A percentile compares a stretch with the other conserved stretches of the same genome.
Evolutionary conservation across 345 rosid species (phyloP).

Genomic region (Hypericum androsaemum): DNA sequence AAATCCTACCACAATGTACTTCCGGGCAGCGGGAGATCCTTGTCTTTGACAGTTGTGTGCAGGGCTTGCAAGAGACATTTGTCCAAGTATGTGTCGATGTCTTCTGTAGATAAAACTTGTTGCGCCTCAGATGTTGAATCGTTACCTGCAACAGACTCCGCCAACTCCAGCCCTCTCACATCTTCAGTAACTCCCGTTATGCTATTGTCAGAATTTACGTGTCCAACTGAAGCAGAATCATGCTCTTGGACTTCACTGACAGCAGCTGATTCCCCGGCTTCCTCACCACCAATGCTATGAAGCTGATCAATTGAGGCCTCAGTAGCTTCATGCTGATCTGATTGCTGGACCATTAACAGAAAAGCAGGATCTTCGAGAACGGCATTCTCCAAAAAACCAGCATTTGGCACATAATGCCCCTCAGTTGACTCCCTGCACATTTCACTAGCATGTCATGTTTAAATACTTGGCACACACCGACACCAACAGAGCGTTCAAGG

Average conservation of each 20-base stretch:
- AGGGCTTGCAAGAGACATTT: slow-evolving; percentile 91
- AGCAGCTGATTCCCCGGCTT: slow-evolving; percentile 21
- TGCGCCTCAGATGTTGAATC: slow-evolving; percentile 40
- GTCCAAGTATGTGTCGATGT: slow-evolving; percentile 73
- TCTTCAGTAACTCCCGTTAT: slow-evolving; percentile 29
- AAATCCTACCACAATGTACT: slow-evolving; percentile 73
- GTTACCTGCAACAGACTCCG: slow-evolving; percentile 24
- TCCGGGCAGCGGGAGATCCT: slow-evolving; percentile 93
- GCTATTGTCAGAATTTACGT: slow-evolving; percentile 19
- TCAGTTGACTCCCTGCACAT: slow-evolving; percentile 68
- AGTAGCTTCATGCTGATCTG: slow-evolving; percentile 34
- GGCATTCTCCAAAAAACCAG: slow-evolving; percentile 68
- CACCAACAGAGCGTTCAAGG: slow-evolving; percentile 7
- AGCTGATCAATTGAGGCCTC: slow-evolving; percentile 23
- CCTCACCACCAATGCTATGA: slow-evolving; percentile 20
- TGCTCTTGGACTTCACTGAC: slow-evolving; percentile 10
- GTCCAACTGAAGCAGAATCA: slow-evolving; percentile 16
- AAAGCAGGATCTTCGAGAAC: slow-evolving; percentile 73
- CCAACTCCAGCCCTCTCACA: slow-evolving; percentile 34
- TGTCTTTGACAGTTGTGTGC: slow-evolving; percentile 73
- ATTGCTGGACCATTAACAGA: slow-evolving; percentile 25
- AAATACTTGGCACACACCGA: slow-evolving; percentile 6
- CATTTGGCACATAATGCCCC: slow-evolving; percentile 70
- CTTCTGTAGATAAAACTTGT: slow-evolving; percentile 38
- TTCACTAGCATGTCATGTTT: slow-evolving; percentile 18